Conservation (phyloP, 768 basidiomycete species). For the Jaapia argillacea region DNA sequence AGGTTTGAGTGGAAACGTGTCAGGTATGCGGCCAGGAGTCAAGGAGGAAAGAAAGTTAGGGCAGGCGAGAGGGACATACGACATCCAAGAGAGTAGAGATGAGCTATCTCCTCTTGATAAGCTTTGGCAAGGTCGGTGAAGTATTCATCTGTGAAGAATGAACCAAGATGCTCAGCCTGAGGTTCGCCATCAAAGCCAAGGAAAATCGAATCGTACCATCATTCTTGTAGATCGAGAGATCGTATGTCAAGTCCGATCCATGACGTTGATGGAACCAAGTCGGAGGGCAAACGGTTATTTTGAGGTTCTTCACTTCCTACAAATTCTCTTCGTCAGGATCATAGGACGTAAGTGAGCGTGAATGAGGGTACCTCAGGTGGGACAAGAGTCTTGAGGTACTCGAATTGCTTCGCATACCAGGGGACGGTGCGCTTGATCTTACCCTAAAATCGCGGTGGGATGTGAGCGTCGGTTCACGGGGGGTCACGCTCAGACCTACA, state of each 20-base stretch:
- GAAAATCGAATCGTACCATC: conserved; percentile 46
- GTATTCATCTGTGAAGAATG: conserved; percentile 29
- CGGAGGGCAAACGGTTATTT: conserved; percentile 63
- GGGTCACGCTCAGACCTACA: conserved; percentile 3
- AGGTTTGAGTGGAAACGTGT: too few relatives aligned
- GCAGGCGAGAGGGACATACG: too few relatives aligned
- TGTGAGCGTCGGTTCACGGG: too few relatives aligned
- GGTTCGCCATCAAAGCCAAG: too few relatives aligned
- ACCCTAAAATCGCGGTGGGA: too few relatives aligned
- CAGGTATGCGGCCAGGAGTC: too few relatives aligned
- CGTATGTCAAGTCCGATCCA: conserved; percentile 46
- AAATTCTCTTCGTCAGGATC: too few relatives aligned
- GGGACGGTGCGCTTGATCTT: conserved; percentile 54
- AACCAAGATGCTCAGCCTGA: too few relatives aligned
- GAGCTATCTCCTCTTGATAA: conserved; percentile 33
- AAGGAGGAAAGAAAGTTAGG: too few relatives aligned
- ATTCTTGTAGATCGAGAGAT: conserved; percentile 45
- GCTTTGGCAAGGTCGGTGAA: conserved; percentile 38
- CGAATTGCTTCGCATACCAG: conserved; percentile 56
- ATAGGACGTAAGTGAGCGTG: too few relatives aligned
- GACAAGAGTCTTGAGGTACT: conserved; percentile 46
- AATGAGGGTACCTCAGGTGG: conserved; percentile 41
- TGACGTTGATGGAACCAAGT: conserved; percentile 65
- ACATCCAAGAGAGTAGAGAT: conserved; percentile 33
- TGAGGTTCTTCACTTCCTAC: conserved; percentile 59